Base-by-base conservation (phyloP, 1,284 basidiomycete species). In the Sporisorium iseilematis-ciliati region DNA sequence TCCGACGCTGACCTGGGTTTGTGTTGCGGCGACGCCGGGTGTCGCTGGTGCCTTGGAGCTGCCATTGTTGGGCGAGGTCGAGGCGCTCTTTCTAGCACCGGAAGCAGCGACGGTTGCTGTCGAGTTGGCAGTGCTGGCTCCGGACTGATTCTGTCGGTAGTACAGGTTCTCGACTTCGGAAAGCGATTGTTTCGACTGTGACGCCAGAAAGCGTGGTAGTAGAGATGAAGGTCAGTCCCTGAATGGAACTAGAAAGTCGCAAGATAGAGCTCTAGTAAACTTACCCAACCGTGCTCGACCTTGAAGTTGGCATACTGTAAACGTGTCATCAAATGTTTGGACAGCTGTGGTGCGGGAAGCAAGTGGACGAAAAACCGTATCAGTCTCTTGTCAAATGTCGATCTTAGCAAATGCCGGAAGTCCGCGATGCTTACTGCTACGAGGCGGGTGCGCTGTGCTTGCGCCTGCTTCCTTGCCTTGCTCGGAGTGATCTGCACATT, bases 81-180 rank as follows among this genome's bases (percentile, higher is more conserved):
- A 73, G 20, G 50, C 40, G 52, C 64, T 67, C 49, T 61, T 66
- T 14, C 58, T 57, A 1, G 57, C 54, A 6, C 23, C 53, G 0
- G 46, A 21, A 12, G 55, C 55, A 20, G 60, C 58, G 14, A n/a
- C 38, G 3, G 60, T 7, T n/a, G 43, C 20, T 23, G 50, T 26
- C 12, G 57, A 40, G 29, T n/a, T 43, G 1, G 53, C 50, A 3
- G 41, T 48, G 49, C 61, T 57, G 18, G 38, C 42, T 42, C 51
- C 56, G 29, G 59, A 72, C 35, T 72, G 61, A 31, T 69, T 62
- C 49, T 79, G 71, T 2, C 77, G 77, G 50, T 83, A 83, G 57
- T 81, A 83, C 16, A 83, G 62, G 41, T 83, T 83, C 54, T 83
- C 82, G n/a, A 83, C 81, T 55, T 83, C 82, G n/a, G 79, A 77